Evolutionary conservation across 805 yeast species (phyloP), one percentile per base, ranked within the genome.

Genomic region (Myxozyma kluyveri): DNA sequence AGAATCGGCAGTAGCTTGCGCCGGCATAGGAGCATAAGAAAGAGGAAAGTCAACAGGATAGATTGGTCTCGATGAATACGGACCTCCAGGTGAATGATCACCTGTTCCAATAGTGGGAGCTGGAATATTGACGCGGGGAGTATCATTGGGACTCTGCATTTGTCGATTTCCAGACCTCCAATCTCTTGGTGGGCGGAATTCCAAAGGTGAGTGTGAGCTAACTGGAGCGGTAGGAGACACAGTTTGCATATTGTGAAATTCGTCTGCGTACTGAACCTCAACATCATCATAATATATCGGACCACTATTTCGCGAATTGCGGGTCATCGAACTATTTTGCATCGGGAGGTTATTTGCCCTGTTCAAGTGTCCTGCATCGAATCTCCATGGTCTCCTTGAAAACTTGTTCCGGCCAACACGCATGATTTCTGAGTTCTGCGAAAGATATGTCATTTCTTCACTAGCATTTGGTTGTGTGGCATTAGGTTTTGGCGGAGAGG

Each of bases 1-100:
- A 4, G 70, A 65, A n/a, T 61, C 69, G 47, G 63, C 61, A 1
- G 72, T 59, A 57, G 72, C 64, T 9, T 64, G 61, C 6, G 72
- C 69, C 5, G 47, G 42, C 3, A 51, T 37, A 6, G 54, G 50
- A 6, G 32, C 18, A 12, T 26, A 19, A 12, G 26, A 35, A 24
- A 27, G 43, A 27, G 35, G 24, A 35, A 36, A 50, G n/a, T 50
- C 54, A 10, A 46, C 32, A 3, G 49, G 49, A 31, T 45, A 40
- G 3, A 36, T 12, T 17, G 45, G 50, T 9, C 54, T 49, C 21
- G 53, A 44, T 3, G 45, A 26, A 24, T 44, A 49, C n/a, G 49
- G 40, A 10, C 41, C 18, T 6, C 35, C 36, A 12, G 26, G 39
- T 22, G 39, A 22, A 6, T 21, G 32, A 23, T 23, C 46, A 14